Conservation (phyloP, 495 filamentous ascomycete genomes). For the Trichocladium antarcticum region DNA sequence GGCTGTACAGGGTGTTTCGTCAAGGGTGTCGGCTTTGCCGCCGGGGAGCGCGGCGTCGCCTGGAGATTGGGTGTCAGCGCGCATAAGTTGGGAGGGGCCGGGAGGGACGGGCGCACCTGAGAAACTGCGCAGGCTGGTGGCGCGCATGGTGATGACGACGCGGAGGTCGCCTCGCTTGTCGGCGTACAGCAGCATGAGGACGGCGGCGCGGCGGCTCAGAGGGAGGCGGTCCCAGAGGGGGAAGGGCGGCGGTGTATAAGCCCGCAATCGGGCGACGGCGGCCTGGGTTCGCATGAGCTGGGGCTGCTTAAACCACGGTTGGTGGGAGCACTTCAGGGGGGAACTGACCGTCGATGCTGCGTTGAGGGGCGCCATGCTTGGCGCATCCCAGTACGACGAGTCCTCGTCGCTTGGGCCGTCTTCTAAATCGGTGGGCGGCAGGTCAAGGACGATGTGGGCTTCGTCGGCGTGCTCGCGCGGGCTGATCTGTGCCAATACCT, state of each 20-base stretch:
- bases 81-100: not conserved
- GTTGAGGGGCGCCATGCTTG: conserved; percentile 47
- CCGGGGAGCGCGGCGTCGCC: conserved; percentile 85
- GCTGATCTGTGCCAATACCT: not conserved
- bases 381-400: conserved; percentile 40
- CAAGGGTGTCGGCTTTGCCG: conserved; percentile 46
- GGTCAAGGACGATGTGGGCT: not conserved
- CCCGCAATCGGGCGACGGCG: conserved; percentile 64
- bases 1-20: conserved; percentile 39
- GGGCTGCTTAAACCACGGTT: not conserved
- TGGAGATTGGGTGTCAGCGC: conserved; percentile 12
- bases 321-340: not conserved
- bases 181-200: conserved; percentile 74
- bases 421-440: not conserved
- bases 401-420: conserved; percentile 16
- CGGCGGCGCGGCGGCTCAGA: conserved; percentile 62
- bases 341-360: conserved; percentile 44
- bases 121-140: conserved; percentile 56
- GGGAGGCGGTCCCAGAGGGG: conserved; percentile 50
- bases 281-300: conserved; percentile 37
- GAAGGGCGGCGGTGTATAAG: conserved; percentile 51
- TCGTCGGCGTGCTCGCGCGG: not conserved
- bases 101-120: conserved; percentile 26
- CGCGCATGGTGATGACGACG: conserved; percentile 79
- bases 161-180: conserved; percentile 64